Evolutionary conservation across 2,329 filamentous ascomycete species (phyloP).

Genomic region (Fusarium ramigenum): DNA sequence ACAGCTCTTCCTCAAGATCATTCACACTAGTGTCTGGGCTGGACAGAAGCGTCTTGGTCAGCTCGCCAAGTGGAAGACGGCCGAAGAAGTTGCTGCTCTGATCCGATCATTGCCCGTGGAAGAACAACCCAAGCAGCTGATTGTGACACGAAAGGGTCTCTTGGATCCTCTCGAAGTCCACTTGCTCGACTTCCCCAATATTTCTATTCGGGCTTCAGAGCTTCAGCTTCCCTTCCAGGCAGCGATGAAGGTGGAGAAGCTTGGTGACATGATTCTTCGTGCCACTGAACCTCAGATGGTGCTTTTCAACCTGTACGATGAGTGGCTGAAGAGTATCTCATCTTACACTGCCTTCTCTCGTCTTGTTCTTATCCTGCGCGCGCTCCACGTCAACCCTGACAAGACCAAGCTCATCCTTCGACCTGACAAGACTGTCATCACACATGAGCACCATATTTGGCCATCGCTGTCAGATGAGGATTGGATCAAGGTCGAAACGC

Average conservation of each 20-base stretch:
- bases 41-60: conserved; percentile 99
- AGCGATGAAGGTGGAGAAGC: conserved; percentile 99
- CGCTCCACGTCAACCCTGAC: conserved; percentile 96
- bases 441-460: conserved; percentile 99
- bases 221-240: conserved; percentile 98
- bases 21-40: conserved; percentile 99
- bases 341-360: conserved; percentile 99
- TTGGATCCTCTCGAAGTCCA: conserved; percentile 97
- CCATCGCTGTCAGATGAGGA: conserved; percentile 92
- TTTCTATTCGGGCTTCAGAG: conserved; percentile 97
- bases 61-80: conserved; percentile 99
- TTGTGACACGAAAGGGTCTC: conserved; percentile 96
- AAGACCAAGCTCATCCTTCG: conserved; percentile 96
- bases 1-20: conserved; percentile 98
- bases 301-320: conserved; percentile 97
- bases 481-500: conserved; percentile 99
- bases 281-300: conserved; percentile 99
- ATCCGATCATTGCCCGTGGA: conserved; percentile 96
- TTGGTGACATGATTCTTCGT: conserved; percentile 97
- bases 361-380: conserved; percentile 90
- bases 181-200: conserved; percentile 97
- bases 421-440: conserved; percentile 98
- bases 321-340: conserved; percentile 98
- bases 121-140: conserved; percentile 98
- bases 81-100: conserved; percentile 97